Percentiles rank a stretch among this genome's conserved stretches.
Evolutionary conservation across 495 filamentous ascomycete genomes (phyloP).

Genomic region (Penicillium paradoxum): DNA sequence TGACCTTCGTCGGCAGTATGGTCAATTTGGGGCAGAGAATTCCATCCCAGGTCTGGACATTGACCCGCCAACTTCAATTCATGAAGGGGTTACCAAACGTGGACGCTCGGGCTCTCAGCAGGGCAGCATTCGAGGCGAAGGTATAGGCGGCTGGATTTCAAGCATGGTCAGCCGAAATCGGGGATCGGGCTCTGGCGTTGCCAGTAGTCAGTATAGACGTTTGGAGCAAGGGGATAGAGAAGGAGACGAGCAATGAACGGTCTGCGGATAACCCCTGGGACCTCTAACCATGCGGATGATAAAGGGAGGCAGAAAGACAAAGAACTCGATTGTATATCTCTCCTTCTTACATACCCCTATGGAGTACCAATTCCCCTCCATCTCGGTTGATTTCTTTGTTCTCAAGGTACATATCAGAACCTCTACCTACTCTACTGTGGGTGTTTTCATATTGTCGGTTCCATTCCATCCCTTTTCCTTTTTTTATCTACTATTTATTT

Average conservation of each 20-base stretch:
- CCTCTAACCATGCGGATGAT: neutral
- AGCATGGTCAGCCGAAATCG: conserved; percentile 55
- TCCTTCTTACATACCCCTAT: neutral
- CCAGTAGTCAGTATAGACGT: conserved; percentile 55
- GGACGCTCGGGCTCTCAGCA: conserved; percentile 27
- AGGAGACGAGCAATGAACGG: conserved; percentile 22
- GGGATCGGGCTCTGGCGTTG: conserved; percentile 39
- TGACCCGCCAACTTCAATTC: conserved; percentile 54
- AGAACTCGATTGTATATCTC: neutral
- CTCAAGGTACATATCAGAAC: neutral
- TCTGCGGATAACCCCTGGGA: neutral
- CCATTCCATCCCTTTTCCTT: too few relatives aligned
- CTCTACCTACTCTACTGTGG: neutral
- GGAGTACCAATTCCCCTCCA: neutral
- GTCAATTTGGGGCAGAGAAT: conserved; percentile 49
- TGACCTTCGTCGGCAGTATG: conserved; percentile 58
- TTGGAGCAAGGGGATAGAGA: conserved; percentile 57
- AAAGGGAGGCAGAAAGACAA: conserved; percentile 15
- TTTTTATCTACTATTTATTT: neutral
- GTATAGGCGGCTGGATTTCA: conserved; percentile 66
- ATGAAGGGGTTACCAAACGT: conserved; percentile 44
- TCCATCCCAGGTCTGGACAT: conserved; percentile 71
- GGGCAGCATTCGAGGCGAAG: conserved; percentile 41
- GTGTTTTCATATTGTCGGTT: neutral
- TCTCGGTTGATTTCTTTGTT: neutral